Base-by-base conservation (phyloP, 305 asterid species). In the Monarda citriodora region DNA sequence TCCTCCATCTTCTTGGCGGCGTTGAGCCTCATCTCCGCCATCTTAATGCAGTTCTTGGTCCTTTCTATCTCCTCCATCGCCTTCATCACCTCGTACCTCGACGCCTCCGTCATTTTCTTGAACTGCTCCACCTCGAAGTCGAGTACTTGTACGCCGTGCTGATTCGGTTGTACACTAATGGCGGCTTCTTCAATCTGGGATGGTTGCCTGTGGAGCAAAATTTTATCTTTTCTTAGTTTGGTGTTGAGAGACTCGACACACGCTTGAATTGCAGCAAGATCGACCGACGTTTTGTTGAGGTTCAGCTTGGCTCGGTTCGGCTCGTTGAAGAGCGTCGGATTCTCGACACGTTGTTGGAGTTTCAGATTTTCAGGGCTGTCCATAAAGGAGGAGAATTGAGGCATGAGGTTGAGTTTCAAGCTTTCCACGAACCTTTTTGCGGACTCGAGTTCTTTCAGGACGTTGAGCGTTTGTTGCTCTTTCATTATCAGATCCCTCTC, bases 101-200 rank as follows among this genome's bases (percentile, higher is more conserved):
- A 86, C 52, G 95, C 95, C 60, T 91, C 96, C 0, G 90, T 81
- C 89, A 91, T 86, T 69, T 86, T 91, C 85, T 77, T 85, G 77
- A 82, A 83, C 74, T 91, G 98, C 45, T 91, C 94, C 1, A 82
- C 76, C 77, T 88, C 98, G 25, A 69, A 84, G 38, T 72, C 26
- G 3, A 4, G 78, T 61, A 60, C 57, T 31, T 79, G 82, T 12
- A 40, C 44, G 44, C 5, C 16, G 44, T 40, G 44, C 5, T 40
- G 44, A 13, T 40, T 40, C 44, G 2, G 6, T 40, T 40, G 44
- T 14, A 40, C n/a, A 40, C 1, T 10, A 40, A 14, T 40, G 14
- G 44, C 44, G 13, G 44, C 16, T 29, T 29, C 32, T 8, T 29
- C 31, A 26, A 3, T 9, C 3, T 37, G 41, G 41, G 3, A 14